A percentile compares a stretch with the other conserved stretches of the same genome.
Conservation (phyloP, 2,329 filamentous ascomycete species). For the Blastomyces emzantsi region DNA sequence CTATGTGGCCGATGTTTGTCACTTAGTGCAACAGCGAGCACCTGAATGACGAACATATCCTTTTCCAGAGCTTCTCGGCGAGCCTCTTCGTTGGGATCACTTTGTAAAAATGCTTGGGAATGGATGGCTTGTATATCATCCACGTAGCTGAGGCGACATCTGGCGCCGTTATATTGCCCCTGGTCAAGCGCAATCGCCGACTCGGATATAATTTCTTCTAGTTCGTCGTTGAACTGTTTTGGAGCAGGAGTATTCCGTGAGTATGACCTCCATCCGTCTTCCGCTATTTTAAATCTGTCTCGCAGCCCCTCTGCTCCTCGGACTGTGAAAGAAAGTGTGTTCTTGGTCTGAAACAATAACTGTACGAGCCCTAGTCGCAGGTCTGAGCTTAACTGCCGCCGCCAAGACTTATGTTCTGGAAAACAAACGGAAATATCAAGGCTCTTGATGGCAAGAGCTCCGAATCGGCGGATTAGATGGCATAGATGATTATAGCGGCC, state of each 20-base stretch:
- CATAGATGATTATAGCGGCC: conserved; percentile 4
- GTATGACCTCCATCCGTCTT: not conserved
- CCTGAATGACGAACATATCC: conserved; percentile 3
- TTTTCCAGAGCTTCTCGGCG: not conserved
- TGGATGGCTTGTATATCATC: conserved; percentile 4
- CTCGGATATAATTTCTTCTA: not conserved
- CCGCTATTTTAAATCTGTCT: not conserved
- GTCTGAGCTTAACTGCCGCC: not conserved
- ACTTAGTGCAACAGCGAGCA: not conserved
- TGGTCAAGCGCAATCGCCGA: not conserved
- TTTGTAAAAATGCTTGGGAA: not conserved
- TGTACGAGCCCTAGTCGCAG: not conserved
- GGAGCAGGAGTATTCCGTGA: not conserved
- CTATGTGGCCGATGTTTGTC: not conserved
- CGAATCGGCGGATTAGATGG: conserved; percentile 4
- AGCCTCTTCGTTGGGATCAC: not conserved
- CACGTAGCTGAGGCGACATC: not conserved
- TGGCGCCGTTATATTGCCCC: not conserved
- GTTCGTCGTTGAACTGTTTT: not conserved
- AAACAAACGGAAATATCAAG: not conserved
- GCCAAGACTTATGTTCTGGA: not conserved
- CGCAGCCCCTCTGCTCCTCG: not conserved
- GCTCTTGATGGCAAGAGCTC: not conserved
- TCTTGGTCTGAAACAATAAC: not conserved
- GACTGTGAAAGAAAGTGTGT: not conserved